Evolutionary conservation across 768 basidiomycete genomes (phyloP), one percentile per base, ranked within the genome.

Genomic region (Nidularia pulvinata): DNA sequence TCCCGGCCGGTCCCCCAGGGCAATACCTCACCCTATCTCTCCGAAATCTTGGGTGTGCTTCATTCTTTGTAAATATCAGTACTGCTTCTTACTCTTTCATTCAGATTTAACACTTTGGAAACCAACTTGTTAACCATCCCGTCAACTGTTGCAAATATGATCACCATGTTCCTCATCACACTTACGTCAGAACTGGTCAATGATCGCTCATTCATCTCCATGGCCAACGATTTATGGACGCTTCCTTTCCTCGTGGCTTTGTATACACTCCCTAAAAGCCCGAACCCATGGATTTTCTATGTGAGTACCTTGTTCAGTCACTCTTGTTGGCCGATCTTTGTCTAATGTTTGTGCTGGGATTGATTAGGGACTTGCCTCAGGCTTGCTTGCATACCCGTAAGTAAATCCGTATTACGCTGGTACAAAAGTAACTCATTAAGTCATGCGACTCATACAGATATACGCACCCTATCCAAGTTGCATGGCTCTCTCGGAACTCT

Each of bases 111-210:
- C 49, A 88, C 85, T 4, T 82, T 86, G 62, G 61, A 77, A 46
- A 80, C 81, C 16, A 88, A 86, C 62, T 67, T 88, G 36, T 68
- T 88, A 30, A 78, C 76, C 5, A 86, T 88, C 51, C 86, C 85
- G 0, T 78, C 75, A 1, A 74, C 74, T 2, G 73, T 81, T 7
- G 66, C 75, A 0, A 79, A 77, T 6, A 83, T 85, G 45, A 46
- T 84, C 19, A 76, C 74, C 7, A 84, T 84, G 76, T 74, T 81
- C 34, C 54, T 63, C 25, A 70, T 85, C 37, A 74, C 82, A 0
- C 58, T 81, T 33, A 51, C 81, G 10, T 84, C 84, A 2, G 83
- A 85, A 55, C 64, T 65, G 2, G 65, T 86, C 22, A 71, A 83
- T 56, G 80, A 84, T 22, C 73, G 85, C 16, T 69, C 82, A 2